phyloP scores from a whole-genome alignment of 2,329 filamentous ascomycete species.

The Fonsecaea pedrosoi region DNA sequence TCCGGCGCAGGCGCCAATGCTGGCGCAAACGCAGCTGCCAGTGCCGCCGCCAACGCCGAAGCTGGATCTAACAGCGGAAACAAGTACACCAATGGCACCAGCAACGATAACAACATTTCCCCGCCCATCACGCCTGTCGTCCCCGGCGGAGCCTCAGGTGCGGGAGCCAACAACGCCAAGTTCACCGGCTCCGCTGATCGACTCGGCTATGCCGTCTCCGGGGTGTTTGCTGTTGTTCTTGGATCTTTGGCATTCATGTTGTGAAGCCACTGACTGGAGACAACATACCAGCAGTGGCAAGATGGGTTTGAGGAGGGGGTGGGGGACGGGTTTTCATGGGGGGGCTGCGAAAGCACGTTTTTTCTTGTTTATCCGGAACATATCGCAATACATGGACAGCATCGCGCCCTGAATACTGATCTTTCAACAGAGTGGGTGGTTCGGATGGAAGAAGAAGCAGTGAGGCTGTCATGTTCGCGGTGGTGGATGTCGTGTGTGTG shows the following conservation, averaged over 20 bases:
- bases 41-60: slow-evolving; percentile 21
- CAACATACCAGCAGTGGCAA: background rate
- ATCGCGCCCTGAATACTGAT: background rate
- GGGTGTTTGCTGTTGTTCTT: slow-evolving; percentile 27
- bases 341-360: background rate
- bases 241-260: slow-evolving; percentile 32
- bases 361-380: slow-evolving; percentile 18
- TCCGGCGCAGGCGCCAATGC: slow-evolving; percentile 31
- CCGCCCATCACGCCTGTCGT: slow-evolving; percentile 28
- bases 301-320: slow-evolving; percentile 2
- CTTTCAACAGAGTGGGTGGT: background rate
- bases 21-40: slow-evolving; percentile 18
- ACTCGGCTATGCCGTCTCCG: slow-evolving; percentile 27
- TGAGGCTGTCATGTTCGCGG: background rate
- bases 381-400: slow-evolving; percentile 16
- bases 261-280: slow-evolving; percentile 20
- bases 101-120: slow-evolving; percentile 23
- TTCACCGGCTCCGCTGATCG: slow-evolving; percentile 14
- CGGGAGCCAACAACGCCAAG: slow-evolving; percentile 22
- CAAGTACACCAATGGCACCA: slow-evolving; percentile 6
- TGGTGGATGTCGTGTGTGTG: background rate
- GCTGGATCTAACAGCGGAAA: slow-evolving; percentile 23
- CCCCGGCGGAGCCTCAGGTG: slow-evolving; percentile 4
- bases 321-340: slow-evolving; percentile 7
- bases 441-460: background rate